Evolutionary conservation across 2,329 filamentous ascomycete genomes (phyloP).

Genomic region (Chaetothyriales sp.): DNA sequence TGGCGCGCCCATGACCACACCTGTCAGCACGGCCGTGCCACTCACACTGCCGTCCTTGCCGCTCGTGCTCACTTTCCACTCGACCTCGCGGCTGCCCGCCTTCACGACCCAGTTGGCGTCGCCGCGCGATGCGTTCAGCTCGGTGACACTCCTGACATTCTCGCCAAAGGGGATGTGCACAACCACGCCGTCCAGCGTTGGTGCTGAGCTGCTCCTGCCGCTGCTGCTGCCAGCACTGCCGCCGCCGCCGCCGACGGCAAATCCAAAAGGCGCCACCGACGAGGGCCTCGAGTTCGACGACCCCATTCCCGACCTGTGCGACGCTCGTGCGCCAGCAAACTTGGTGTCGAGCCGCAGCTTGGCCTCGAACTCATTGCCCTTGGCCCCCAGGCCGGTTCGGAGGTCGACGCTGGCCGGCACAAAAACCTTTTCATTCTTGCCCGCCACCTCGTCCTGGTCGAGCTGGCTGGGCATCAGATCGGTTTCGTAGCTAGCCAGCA

Average conservation of each 20-base stretch:
- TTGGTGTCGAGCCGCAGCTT: constrained; percentile 57
- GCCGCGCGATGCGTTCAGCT: constrained; percentile 66
- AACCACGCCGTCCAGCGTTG: constrained; percentile 59
- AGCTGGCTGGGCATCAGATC: constrained; percentile 65
- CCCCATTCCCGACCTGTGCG: background rate
- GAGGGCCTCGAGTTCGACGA: constrained; percentile 31
- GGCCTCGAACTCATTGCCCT: constrained; percentile 79
- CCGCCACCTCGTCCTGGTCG: constrained; percentile 42
- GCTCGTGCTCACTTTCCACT: constrained; percentile 62
- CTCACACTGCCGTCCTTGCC: constrained; percentile 56
- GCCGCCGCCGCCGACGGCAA: constrained; percentile 26
- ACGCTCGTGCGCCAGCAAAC: constrained; percentile 35
- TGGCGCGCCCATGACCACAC: constrained; percentile 59
- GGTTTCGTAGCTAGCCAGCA: constrained; percentile 86
- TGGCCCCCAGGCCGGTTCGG: constrained; percentile 60
- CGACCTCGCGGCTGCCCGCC: constrained; percentile 55
- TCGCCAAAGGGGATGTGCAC: constrained; percentile 68
- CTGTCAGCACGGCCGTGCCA: constrained; percentile 60
- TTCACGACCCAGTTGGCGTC: constrained; percentile 60
- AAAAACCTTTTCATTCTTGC: constrained; percentile 51
- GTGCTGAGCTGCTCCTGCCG: constrained; percentile 41
- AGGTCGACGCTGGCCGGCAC: constrained; percentile 73
- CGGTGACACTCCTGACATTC: constrained; percentile 67
- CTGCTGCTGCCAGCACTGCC: background rate
- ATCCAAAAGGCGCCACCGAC: constrained; percentile 36